Evolutionary conservation across 2,329 filamentous ascomycete species (phyloP).

Genomic region (Fusarium proliferatum): DNA sequence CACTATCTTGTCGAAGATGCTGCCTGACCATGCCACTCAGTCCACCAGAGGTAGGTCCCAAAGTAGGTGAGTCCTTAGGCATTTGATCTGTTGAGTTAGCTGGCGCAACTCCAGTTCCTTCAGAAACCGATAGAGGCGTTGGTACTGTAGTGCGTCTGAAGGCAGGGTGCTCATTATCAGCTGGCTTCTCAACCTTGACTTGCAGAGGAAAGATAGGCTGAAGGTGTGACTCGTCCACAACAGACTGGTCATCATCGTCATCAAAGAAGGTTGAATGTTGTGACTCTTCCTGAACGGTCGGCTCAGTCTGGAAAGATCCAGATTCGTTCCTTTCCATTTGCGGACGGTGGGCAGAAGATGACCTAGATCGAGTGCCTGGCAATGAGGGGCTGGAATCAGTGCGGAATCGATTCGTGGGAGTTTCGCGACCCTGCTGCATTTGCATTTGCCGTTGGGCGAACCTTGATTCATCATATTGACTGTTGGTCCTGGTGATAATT

Average conservation of each 20-base stretch:
- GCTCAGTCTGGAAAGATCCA: constrained; percentile 45
- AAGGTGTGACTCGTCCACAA: constrained; percentile 16
- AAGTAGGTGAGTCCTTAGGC: constrained; percentile 77
- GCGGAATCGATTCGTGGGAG: constrained; percentile 61
- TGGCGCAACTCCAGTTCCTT: constrained; percentile 3
- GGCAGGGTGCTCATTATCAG: constrained; percentile 66
- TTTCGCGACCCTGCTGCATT: constrained; percentile 79
- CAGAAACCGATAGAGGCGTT: constrained; percentile 55
- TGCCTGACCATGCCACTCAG: constrained; percentile 85
- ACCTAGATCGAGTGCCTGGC: constrained; percentile 56
- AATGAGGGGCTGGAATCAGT: constrained; percentile 59
- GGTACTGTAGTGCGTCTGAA: constrained; percentile 60
- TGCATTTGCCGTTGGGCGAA: constrained; percentile 85
- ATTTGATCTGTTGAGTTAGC: constrained; percentile 20
- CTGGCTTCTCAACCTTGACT: constrained; percentile 58
- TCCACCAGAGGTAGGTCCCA: constrained; percentile 72
- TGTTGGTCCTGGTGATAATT: constrained; percentile 74
- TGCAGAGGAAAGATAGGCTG: constrained; percentile 47
- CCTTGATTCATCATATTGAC: constrained; percentile 85
- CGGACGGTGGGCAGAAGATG: constrained; percentile 57
- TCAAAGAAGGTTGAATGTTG: constrained; percentile 56
- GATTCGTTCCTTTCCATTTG: constrained; percentile 49
- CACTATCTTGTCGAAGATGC: constrained; percentile 85
- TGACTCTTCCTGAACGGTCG: constrained; percentile 49
- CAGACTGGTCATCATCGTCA: constrained; percentile 54